Evolutionary conservation across 768 basidiomycete genomes (phyloP), one percentile per base, ranked within the genome.

Genomic region (Asterophora lycoperdoides): DNA sequence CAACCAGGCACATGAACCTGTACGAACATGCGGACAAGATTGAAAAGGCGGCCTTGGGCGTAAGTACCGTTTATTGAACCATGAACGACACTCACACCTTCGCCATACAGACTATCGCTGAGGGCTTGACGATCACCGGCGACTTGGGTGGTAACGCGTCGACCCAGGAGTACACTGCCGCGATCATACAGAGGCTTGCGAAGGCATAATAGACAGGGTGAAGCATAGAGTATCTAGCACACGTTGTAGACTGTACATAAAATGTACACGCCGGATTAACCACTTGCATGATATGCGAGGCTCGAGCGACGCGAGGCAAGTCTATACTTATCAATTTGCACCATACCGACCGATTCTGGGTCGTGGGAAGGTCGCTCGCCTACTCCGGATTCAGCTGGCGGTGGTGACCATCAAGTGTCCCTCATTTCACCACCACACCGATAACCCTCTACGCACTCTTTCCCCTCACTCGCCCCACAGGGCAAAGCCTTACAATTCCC

Each of bases 81-180:
- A 32, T 19, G 17, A 32, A 43, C 23, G 19, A 32, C 29, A 30
- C 56, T 50, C 19, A 48, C 15, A 54, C 44, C 15, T 41, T n/a
- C 51, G 28, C 15, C 20, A n/a, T 4, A 30, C 17, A 95, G 93
- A 98, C 93, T 29, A 96, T 99, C 64, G 93, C 95, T 14, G 95
- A 96, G 72, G 96, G 96, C 57, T 93, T 89, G 73, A 68, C 76
- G 35, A 94, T 97, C 67, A 99, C 96, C 7, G 90, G 95, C 26
- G 96, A 99, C 68, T 73, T 99, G 50, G 93, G 96, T 17, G 96
- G 96, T 35, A 93, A 88, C 66, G 81, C 94, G 13, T 81, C 83
- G 29, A 99, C 96, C 2, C 75, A 75, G 66, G 85, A 96, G 68
- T 97, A 90, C 73, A 94, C 94, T 35, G 65, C 80, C 46, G 87